These are phyloP conservation scores for Penicillium verhagenii DNA, from an alignment of 495 filamentous ascomycete genomes.

Conservation along the genomic window DNA sequence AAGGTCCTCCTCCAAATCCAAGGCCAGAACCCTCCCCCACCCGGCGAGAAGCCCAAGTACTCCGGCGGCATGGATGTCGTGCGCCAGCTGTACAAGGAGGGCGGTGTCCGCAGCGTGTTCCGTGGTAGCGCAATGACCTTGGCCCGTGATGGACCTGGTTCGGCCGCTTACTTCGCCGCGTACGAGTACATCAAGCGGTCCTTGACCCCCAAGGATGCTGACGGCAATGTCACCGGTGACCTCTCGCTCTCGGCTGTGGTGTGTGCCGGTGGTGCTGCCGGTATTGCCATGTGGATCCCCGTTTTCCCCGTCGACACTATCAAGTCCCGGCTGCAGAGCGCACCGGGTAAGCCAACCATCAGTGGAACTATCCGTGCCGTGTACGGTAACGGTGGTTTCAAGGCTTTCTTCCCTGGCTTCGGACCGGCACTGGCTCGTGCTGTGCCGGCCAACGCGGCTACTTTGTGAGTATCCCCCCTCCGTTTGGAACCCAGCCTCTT, in stretches of 20 bases:
- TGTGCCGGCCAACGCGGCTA: constrained; percentile 89
- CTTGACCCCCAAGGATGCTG: constrained; percentile 80
- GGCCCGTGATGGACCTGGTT: constrained; percentile 88
- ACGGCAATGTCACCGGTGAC: constrained; percentile 65
- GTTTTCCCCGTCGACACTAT: constrained; percentile 98
- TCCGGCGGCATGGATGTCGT: constrained; percentile 89
- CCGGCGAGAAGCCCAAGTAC: constrained; percentile 93
- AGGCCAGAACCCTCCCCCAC: constrained; percentile 79
- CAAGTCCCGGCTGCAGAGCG: constrained; percentile 90
- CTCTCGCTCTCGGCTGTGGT: constrained; percentile 81
- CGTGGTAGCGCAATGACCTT: constrained; percentile 87
- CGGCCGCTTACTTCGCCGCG: constrained; percentile 92
- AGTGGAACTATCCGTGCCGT: constrained; percentile 74
- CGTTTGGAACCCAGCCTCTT: neutral
- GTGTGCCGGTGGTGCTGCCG: constrained; percentile 82
- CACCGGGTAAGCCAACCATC: constrained; percentile 82
- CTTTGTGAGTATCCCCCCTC: constrained; percentile 44
- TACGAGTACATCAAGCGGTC: constrained; percentile 92
- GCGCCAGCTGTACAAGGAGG: constrained; percentile 87
- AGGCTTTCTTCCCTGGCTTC: constrained; percentile 97
- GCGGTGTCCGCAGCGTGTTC: constrained; percentile 87
- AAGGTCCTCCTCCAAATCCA: constrained; percentile 98
- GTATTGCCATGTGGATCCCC: constrained; percentile 98
- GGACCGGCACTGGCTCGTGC: constrained; percentile 90
- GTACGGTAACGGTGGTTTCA: constrained; percentile 75